A percentile compares a stretch with the other conserved stretches of the same genome.
Conservation (phyloP, 2,329 filamentous ascomycete species). For the Capronia americana region DNA sequence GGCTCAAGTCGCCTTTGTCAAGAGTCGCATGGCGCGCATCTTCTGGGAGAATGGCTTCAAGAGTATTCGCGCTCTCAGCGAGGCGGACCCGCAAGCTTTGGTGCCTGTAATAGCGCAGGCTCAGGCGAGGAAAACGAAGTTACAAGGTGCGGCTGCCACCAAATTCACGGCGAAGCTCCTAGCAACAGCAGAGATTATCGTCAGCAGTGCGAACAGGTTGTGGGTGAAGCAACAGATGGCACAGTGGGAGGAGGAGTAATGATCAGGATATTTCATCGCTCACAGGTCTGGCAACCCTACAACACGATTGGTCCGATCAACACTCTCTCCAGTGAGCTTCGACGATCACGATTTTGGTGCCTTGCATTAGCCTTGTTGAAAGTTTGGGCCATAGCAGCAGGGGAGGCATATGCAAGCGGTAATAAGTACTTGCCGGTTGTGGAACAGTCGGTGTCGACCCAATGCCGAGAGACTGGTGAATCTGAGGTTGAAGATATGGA, state of each 20-base stretch:
- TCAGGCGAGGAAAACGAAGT: slow-evolving; percentile 50
- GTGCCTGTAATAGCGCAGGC: slow-evolving; percentile 74
- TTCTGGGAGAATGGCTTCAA: slow-evolving; percentile 80
- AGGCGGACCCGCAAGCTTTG: slow-evolving; percentile 70
- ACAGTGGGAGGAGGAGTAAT: slow-evolving; percentile 37
- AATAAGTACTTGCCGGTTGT: slow-evolving; percentile 8
- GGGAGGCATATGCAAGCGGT: neutral
- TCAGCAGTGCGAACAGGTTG: slow-evolving; percentile 70
- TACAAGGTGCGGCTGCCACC: slow-evolving; percentile 63
- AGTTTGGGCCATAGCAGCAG: neutral
- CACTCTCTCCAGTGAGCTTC: neutral
- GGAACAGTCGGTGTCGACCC: neutral
- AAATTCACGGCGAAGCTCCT: slow-evolving; percentile 69
- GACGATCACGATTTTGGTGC: slow-evolving; percentile 10
- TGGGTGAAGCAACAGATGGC: slow-evolving; percentile 60
- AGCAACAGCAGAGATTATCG: slow-evolving; percentile 71
- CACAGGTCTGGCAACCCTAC: neutral
- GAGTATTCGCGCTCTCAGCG: slow-evolving; percentile 70
- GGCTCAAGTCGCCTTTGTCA: slow-evolving; percentile 75
- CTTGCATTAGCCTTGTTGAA: slow-evolving; percentile 24
- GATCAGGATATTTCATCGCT: slow-evolving; percentile 3
- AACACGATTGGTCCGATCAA: slow-evolving; percentile 7
- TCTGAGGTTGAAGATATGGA: neutral
- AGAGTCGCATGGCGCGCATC: slow-evolving; percentile 74
- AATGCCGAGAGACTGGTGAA: neutral